These are phyloP conservation scores for Hyphopichia pseudoburtonii DNA, from an alignment of 1,139 yeast species.

Conservation along the genomic window DNA sequence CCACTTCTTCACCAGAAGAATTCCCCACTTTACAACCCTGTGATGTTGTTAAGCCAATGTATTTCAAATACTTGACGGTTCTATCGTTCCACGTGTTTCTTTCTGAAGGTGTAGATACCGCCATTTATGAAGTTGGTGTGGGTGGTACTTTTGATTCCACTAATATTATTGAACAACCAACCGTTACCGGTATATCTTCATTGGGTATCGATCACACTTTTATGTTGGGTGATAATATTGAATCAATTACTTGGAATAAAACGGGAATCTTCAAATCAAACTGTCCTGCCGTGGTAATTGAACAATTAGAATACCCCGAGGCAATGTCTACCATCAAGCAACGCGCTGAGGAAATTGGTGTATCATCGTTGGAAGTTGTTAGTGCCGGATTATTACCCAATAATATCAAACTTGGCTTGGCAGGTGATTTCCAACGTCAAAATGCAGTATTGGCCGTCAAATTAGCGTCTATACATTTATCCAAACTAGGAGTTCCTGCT, in stretches of 20 bases:
- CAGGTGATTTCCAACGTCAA: slow-evolving; percentile 79
- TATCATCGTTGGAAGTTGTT: slow-evolving; percentile 53
- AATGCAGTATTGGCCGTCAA: slow-evolving; percentile 89
- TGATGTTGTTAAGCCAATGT: slow-evolving; percentile 79
- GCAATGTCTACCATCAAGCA: slow-evolving; percentile 53
- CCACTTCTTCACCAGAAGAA: slow-evolving; percentile 52
- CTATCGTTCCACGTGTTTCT: slow-evolving; percentile 88
- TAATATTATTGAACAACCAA: slow-evolving; percentile 75
- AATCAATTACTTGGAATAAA: slow-evolving; percentile 94
- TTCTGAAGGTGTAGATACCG: slow-evolving; percentile 85
- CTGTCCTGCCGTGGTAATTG: slow-evolving; percentile 64
- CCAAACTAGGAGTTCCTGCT: slow-evolving; percentile 38
- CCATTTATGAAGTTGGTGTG: slow-evolving; percentile 96
- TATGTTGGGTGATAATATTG: slow-evolving; percentile 85
- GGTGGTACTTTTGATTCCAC: slow-evolving; percentile 98
- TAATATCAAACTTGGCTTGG: slow-evolving; percentile 64
- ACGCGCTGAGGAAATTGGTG: slow-evolving; percentile 66
- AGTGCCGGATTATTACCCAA: slow-evolving; percentile 24
- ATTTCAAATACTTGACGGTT: slow-evolving; percentile 86
- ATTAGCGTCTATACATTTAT: slow-evolving; percentile 66
- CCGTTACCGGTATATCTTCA: slow-evolving; percentile 82
- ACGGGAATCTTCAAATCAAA: slow-evolving; percentile 83
- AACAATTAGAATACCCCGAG: slow-evolving; percentile 52
- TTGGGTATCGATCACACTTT: slow-evolving; percentile 91
- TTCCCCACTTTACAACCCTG: slow-evolving; percentile 73